A percentile compares a stretch with the other conserved stretches of the same genome.
phyloP scores from a whole-genome alignment of 148 eudicot species.

The Vaccinium myrtillus region DNA sequence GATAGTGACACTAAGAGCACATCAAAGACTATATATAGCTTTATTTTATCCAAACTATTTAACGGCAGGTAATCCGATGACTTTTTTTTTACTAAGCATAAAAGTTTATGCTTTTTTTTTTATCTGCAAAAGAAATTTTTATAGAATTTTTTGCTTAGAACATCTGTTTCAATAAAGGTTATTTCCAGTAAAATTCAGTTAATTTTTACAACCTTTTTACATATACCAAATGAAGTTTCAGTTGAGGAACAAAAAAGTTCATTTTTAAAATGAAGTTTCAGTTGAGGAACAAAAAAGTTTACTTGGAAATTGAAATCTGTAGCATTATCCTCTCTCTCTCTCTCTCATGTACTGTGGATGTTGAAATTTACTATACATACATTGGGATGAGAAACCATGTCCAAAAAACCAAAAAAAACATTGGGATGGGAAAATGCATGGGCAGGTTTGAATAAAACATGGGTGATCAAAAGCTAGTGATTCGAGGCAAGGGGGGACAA shows the following conservation, averaged over 20 bases:
- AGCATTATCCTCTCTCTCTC: not conserved
- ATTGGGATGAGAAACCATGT: constrained; percentile 15
- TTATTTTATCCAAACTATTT: not conserved
- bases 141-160: not conserved
- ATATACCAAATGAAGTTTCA: not conserved
- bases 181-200: not conserved
- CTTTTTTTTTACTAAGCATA: not conserved
- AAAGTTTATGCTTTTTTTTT: not conserved
- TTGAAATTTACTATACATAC: constrained; percentile 3
- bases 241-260: not conserved
- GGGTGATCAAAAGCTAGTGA: constrained; percentile 17
- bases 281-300: not conserved
- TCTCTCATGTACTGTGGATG: not conserved
- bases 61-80: not conserved
- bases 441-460: constrained; percentile 13
- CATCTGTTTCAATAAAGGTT: not conserved
- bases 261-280: not conserved
- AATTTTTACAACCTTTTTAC: not conserved
- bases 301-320: constrained; percentile 2
- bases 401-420: not conserved
- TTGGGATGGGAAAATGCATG: constrained; percentile 17
- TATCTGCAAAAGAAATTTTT: too few relatives aligned
- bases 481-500: constrained; percentile 24
- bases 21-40: not conserved
- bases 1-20: not conserved